phyloP scores from a whole-genome alignment of 148 eudicot genomes.

The Fagopyrum esculentum region DNA sequence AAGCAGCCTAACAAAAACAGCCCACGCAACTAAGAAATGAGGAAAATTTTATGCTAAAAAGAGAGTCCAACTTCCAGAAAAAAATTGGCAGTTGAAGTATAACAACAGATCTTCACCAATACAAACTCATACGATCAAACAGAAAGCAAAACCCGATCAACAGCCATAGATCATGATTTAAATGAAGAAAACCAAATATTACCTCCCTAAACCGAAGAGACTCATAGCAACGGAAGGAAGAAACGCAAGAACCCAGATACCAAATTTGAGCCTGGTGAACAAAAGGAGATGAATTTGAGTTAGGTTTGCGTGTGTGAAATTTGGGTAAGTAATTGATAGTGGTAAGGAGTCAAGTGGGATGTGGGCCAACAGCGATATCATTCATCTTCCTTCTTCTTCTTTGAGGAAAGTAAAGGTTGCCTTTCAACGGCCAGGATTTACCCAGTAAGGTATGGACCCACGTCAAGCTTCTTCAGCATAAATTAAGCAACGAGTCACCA shows the following conservation, averaged over 20 bases:
- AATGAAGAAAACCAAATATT: neutral
- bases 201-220: conserved; percentile 13
- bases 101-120: neutral
- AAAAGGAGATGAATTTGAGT: neutral
- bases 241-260: conserved; percentile 9
- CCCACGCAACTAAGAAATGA: neutral
- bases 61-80: neutral
- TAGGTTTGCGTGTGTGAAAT: neutral
- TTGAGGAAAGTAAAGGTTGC: neutral
- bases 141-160: neutral
- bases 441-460: neutral
- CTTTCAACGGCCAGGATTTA: conserved; percentile 2
- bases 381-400: neutral
- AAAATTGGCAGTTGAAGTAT: neutral
- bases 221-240: conserved; percentile 12
- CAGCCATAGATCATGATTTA: neutral
- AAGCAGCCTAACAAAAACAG: neutral
- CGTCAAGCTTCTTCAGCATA: neutral
- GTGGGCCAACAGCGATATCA: neutral
- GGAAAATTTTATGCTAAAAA: neutral
- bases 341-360: neutral
- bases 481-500: neutral
- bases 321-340: neutral
- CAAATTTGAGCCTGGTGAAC: neutral
- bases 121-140: neutral